Evolutionary conservation across 1,284 basidiomycete species (phyloP).

Genomic region (Ceratobasidium theobromae): DNA sequence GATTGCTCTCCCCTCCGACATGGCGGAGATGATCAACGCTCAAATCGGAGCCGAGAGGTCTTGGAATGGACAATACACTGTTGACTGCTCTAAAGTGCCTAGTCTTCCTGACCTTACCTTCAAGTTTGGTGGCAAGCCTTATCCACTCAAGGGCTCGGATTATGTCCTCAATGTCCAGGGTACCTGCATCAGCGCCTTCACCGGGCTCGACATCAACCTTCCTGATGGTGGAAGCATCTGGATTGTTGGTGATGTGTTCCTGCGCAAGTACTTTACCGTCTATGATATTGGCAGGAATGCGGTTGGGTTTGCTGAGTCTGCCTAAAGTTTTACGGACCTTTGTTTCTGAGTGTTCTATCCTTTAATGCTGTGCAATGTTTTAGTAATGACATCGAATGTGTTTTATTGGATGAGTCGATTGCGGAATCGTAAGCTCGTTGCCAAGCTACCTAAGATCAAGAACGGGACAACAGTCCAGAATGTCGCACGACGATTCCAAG

Average conservation of each 20-base stretch:
- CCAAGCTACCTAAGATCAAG: no score
- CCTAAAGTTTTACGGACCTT: constrained; percentile 40
- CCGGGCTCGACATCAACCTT: constrained; percentile 87
- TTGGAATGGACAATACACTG: constrained; percentile 93
- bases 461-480: no score
- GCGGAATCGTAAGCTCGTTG: no score
- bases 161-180: constrained; percentile 88
- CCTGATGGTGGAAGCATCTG: constrained; percentile 80
- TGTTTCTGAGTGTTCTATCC: background rate
- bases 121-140: constrained; percentile 78
- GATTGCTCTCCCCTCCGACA: constrained; percentile 89
- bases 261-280: constrained; percentile 89
- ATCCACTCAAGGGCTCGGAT: constrained; percentile 79
- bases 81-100: constrained; percentile 87
- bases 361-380: background rate
- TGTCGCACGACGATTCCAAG: no score
- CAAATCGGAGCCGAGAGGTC: constrained; percentile 91
- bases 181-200: constrained; percentile 94
- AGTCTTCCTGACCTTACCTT: constrained; percentile 85
- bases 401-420: no score
- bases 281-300: constrained; percentile 87
- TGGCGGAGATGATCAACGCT: constrained; percentile 97
- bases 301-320: constrained; percentile 76
- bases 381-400: background rate
- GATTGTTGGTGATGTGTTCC: constrained; percentile 92